These are phyloP conservation scores for Rhytidiadelphus loreus DNA, from an alignment of 225 moss, liverwort and hornwort genomes.

Conservation along the genomic window DNA sequence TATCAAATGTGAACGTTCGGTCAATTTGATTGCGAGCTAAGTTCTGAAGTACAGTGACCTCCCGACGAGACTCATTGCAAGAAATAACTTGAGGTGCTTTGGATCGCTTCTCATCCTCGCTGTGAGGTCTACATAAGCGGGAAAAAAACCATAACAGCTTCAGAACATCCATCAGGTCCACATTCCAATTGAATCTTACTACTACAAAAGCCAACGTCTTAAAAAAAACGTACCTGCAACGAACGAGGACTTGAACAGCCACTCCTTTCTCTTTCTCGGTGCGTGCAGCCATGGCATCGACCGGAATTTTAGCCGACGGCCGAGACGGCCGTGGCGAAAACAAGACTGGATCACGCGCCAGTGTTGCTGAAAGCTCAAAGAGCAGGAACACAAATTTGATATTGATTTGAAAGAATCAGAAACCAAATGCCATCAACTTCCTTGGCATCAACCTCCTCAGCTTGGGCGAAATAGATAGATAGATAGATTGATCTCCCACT, in stretches of 20 bases:
- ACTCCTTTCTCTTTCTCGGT: conserved; percentile 91
- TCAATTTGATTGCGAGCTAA: conserved; percentile 83
- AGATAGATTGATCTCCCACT: not conserved
- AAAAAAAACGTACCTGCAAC: conserved; percentile 22
- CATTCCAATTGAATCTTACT: not conserved
- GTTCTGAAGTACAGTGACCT: conserved; percentile 77
- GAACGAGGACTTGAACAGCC: conserved; percentile 44
- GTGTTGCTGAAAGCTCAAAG: not conserved
- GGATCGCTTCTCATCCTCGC: conserved; percentile 68
- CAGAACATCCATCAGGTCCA: not conserved
- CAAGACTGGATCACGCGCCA: conserved; percentile 16
- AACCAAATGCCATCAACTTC: not conserved
- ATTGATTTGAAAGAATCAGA: not conserved
- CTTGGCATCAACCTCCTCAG: no score
- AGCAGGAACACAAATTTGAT: not conserved
- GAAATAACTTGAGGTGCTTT: conserved; percentile 84
- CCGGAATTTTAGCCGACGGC: not conserved
- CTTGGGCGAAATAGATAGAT: no score
- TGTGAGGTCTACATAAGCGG: conserved; percentile 47
- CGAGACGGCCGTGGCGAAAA: conserved; percentile 9
- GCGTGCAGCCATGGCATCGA: conserved; percentile 35
- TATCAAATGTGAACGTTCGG: conserved; percentile 83
- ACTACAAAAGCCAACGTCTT: not conserved
- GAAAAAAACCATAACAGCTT: not conserved
- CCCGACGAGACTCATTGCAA: conserved; percentile 80